phyloP scores from a whole-genome alignment of 2,329 filamentous ascomycete species.

The Eutypa lata region DNA sequence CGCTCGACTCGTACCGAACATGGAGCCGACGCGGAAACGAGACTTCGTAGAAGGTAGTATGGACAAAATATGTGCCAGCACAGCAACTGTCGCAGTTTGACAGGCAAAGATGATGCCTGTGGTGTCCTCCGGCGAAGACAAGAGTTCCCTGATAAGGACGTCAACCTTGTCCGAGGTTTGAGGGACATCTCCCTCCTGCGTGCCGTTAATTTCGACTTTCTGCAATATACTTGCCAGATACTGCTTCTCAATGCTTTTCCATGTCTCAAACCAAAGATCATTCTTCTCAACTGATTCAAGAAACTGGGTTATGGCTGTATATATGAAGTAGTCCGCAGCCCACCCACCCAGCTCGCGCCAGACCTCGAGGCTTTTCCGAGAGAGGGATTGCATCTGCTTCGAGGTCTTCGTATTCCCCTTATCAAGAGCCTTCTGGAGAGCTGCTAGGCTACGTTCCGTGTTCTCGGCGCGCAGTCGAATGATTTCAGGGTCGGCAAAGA shows the following conservation, averaged over 20 bases:
- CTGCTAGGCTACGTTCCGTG: constrained; percentile 36
- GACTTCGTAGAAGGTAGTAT: constrained; percentile 44
- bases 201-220: constrained; percentile 26
- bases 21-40: constrained; percentile 48
- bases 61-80: constrained; percentile 57
- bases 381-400: constrained; percentile 55
- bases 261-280: constrained; percentile 32
- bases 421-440: constrained; percentile 36
- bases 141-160: constrained; percentile 50
- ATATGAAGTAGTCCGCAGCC: constrained; percentile 66
- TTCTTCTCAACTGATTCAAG: constrained; percentile 20
- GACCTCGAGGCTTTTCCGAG: constrained; percentile 47
- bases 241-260: constrained; percentile 48
- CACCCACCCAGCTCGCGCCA: constrained; percentile 60
- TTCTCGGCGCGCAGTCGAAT: constrained; percentile 40
- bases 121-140: constrained; percentile 37
- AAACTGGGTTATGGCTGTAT: constrained; percentile 39
- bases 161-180: constrained; percentile 56
- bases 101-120: constrained; percentile 67
- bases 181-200: constrained; percentile 13
- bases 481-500: constrained; percentile 60
- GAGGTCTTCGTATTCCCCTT: constrained; percentile 49
- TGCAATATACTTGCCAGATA: constrained; percentile 51
- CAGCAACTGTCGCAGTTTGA: constrained; percentile 57
- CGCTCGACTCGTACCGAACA: constrained; percentile 51